Evolutionary conservation across 1,284 basidiomycete genomes (phyloP), one percentile per base, ranked within the genome.

Genomic region (Malassezia sympodialis): DNA sequence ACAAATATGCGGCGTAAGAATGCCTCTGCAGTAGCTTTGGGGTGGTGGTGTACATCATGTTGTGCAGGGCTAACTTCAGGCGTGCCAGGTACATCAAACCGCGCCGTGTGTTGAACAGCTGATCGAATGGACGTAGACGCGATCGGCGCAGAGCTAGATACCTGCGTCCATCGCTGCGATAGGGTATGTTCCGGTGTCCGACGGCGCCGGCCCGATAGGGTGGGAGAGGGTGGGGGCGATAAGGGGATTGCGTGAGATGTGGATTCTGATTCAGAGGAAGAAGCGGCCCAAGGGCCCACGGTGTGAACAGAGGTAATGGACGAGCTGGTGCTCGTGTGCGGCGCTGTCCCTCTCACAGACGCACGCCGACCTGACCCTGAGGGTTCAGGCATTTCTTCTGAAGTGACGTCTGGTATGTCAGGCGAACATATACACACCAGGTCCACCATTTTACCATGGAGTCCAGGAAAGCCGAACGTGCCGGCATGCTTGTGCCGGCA

Each of bases 21-120:
- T 17, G 59, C 49, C 26, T 63, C 57, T 0, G 66, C 68, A 11
- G 56, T 63, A 8, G 45, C 46, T 46, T 61, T 61, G 17, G 62
- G 59, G 7, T 64, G 61, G 50, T 64, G 61, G 34, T 63, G 65
- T 34, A 58, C 58, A 15, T 63, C 62, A 31, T 59, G 50, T 26
- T 68, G 56, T 47, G 65, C 66, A 11, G 68, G 66, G 51, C 65
- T 65, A 53, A 68, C 62, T 24, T 67, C 65, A 37, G 68, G 68
- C 4, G 68, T 69, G 19, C 57, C 63, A 12, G 68, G 68, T 60
- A 67, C 49, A 26, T 48, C 50, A 23, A 52, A 57, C 11, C 32
- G 44, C 6, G 46, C 30, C 12, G 42, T 24, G n/a, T 54, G 43
- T 23, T 42, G 47, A 14, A 49, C 45, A 31, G 41, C 28, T 11